These are phyloP conservation scores for Aspergillus brunneoviolaceus DNA, from an alignment of 2,329 filamentous ascomycete genomes.

Conservation along the genomic window DNA sequence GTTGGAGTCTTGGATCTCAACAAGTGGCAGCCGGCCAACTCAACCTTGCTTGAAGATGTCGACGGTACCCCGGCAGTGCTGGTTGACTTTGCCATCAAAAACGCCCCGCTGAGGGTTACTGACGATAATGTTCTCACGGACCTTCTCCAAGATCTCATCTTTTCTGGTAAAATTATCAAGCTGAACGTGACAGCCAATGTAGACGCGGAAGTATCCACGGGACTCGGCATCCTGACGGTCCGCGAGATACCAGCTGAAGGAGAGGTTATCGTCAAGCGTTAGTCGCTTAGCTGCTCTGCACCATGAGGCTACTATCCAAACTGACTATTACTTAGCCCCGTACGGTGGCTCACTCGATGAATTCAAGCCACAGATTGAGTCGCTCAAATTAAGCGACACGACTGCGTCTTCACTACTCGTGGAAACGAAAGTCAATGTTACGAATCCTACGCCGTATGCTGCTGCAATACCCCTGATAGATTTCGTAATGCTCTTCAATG, in stretches of 20 bases:
- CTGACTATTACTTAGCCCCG: slow-evolving; percentile 52
- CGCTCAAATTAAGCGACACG: slow-evolving; percentile 71
- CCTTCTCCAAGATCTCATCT: slow-evolving; percentile 76
- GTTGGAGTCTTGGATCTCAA: slow-evolving; percentile 77
- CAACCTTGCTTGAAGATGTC: slow-evolving; percentile 64
- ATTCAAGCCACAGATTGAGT: slow-evolving; percentile 65
- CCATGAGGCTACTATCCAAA: slow-evolving; percentile 24
- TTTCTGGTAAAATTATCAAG: slow-evolving; percentile 67
- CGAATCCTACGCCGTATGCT: slow-evolving; percentile 86
- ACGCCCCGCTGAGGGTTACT: slow-evolving; percentile 80
- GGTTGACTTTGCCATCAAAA: slow-evolving; percentile 72
- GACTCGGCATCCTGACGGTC: slow-evolving; percentile 75
- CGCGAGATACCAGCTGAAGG: slow-evolving; percentile 82
- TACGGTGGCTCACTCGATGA: slow-evolving; percentile 54
- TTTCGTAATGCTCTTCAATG: slow-evolving; percentile 72
- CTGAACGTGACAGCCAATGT: slow-evolving; percentile 77
- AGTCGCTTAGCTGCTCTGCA: slow-evolving; percentile 50
- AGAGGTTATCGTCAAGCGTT: slow-evolving; percentile 88
- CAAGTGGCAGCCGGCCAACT: slow-evolving; percentile 83
- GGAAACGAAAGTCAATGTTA: slow-evolving; percentile 73
- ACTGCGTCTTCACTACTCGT: slow-evolving; percentile 69
- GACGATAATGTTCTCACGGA: slow-evolving; percentile 76
- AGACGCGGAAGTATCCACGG: slow-evolving; percentile 78
- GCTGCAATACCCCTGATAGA: slow-evolving; percentile 78
- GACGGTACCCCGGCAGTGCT: slow-evolving; percentile 63